Evolutionary conservation across 192 early-diverging fungal genomes (phyloP), one percentile per base, ranked within the genome.

Genomic region (Dispira parvispora): DNA sequence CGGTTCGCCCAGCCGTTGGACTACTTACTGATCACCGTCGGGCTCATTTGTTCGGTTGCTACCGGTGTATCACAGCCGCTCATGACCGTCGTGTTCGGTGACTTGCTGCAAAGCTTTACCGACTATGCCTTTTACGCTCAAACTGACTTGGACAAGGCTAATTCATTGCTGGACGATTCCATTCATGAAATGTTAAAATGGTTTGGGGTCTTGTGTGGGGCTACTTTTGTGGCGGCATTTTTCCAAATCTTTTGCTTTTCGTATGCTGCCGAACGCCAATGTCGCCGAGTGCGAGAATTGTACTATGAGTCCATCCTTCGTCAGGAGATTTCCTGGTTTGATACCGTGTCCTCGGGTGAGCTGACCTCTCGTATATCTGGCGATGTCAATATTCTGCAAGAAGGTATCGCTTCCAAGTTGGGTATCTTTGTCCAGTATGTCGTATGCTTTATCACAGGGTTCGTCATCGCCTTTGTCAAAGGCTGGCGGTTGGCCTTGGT

Each of bases 291-390:
- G 52, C 78, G 92, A 23, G 75, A 84, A 65, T 62, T 57, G 32
- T 97, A 91, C 65, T 79, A 92, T 38, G 68, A 75, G 32, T 66
- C 87, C 6, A 84, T 94, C 57, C 75, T 97, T 56, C 79, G 88
- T 52, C 92, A 94, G 69, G 85, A 94, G 25, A 83, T 90, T 45
- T 80, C 78, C 18, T 97, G 87, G 84, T 93, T 92, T 67, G 94
- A 97, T 62, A 75, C 71, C 43, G 75, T 79, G 58, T 79, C 81
- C 62, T 79, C 83, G 28, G 92, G 89, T 55, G 87, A 87, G 61
- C 78, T 97, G 46, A 87, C 89, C 8, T 89, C 91, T 27, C 85
- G 91, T 28, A 81, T 97, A 43, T 84, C 90, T 45, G 79, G 82
- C 46, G 91, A 97, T 50, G 91, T 87, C 23, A 83, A 85, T 46